Evolutionary conservation across 139 green algal genomes (phyloP).

Genomic region (Picochlorum sp.): DNA sequence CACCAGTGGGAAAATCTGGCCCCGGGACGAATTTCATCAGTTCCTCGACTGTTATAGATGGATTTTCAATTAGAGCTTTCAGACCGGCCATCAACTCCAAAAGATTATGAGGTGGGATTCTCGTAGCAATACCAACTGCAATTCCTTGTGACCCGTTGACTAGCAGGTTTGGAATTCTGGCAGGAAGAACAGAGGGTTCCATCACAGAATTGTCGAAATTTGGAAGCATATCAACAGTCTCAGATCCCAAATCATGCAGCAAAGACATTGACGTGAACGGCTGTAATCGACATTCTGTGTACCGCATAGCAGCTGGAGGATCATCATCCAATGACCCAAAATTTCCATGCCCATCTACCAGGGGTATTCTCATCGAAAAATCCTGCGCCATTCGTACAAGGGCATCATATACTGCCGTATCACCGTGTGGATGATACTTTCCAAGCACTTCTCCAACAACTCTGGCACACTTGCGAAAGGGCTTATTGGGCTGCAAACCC

Average conservation of each 20-base stretch:
- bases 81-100: constrained; percentile 78
- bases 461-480: constrained; percentile 85
- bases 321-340: constrained; percentile 95
- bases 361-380: constrained; percentile 42
- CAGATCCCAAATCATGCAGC: constrained; percentile 70
- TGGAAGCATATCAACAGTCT: constrained; percentile 70
- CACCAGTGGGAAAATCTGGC: constrained; percentile 94
- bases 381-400: constrained; percentile 89
- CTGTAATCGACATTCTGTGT: constrained; percentile 62
- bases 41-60: constrained; percentile 54
- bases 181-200: constrained; percentile 87
- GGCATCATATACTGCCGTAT: constrained; percentile 86
- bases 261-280: constrained; percentile 54
- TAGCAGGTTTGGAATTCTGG: constrained; percentile 80
- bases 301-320: constrained; percentile 91
- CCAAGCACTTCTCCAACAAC: constrained; percentile 98
- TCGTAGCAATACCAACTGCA: constrained; percentile 92
- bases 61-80: constrained; percentile 68
- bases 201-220: constrained; percentile 82
- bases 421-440: constrained; percentile 96
- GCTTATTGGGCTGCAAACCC: constrained; percentile 64
- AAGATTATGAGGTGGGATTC: constrained; percentile 95
- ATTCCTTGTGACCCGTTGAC: constrained; percentile 92
- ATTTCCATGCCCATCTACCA: constrained; percentile 94
- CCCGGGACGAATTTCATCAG: constrained; percentile 80